Conservation (phyloP, 192 early-diverging fungal genomes). For the Backusella parvicylindrica region DNA sequence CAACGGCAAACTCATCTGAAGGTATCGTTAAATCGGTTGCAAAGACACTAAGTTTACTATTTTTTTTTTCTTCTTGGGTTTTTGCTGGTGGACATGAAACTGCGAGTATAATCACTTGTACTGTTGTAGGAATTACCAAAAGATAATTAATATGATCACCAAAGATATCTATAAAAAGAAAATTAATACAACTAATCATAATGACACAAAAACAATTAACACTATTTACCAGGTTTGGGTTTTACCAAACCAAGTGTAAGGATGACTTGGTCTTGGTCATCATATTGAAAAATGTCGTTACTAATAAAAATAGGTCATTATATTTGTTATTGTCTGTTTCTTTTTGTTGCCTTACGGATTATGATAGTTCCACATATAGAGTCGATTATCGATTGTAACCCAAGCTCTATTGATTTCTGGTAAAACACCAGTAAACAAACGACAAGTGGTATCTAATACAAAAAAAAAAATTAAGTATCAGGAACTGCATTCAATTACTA, state of each 20-base stretch:
- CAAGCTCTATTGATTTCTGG: constrained; percentile 90
- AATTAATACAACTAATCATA: too few species aligned
- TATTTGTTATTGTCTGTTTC: neutral
- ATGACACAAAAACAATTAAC: neutral
- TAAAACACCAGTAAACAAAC: constrained; percentile 86
- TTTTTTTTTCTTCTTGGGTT: neutral
- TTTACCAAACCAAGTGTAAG: constrained; percentile 78
- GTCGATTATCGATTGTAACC: constrained; percentile 88
- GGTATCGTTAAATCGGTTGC: constrained; percentile 78
- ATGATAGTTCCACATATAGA: constrained; percentile 93
- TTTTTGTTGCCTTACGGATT: constrained; percentile 46
- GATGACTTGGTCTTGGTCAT: constrained; percentile 88
- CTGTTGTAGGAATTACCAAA: constrained; percentile 82
- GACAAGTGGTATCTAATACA: neutral
- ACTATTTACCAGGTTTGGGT: constrained; percentile 44
- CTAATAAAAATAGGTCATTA: neutral
- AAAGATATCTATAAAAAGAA: constrained; percentile 52
- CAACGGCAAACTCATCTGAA: constrained; percentile 78
- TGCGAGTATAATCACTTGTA: constrained; percentile 82
- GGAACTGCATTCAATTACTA: neutral
- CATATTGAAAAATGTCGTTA: constrained; percentile 44
- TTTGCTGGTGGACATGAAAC: constrained; percentile 51
- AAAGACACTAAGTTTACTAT: constrained; percentile 58
- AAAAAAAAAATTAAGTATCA: neutral
- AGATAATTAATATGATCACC: constrained; percentile 80